Base-by-base conservation (phyloP, 2,329 filamentous ascomycete genomes). In the Microcyclosporella mali region DNA sequence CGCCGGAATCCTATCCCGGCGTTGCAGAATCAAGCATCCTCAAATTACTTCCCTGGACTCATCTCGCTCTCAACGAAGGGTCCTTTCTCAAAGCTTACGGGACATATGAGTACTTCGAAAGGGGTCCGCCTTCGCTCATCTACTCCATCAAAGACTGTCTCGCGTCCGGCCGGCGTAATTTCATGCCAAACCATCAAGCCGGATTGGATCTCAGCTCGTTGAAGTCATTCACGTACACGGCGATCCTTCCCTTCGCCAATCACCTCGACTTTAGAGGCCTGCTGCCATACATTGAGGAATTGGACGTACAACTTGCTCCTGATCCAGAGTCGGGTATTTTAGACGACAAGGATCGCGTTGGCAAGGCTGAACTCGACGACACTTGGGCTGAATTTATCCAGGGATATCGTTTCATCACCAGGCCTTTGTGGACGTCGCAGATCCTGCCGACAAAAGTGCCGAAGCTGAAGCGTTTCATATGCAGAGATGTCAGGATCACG, bases 41-140 rank as follows among this genome's bases (percentile, higher is more conserved):
- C 33, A 71, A 71, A 18, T 66, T 75, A n/a, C 72, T 76, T 1
- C 74, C 75, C 2, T 89, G 85, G 85, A 72, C 70, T 0, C 72
- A 75, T 14, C 56, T 88, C 0, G 67, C 76, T 2, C 75, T 88
- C 50, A 89, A 89, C 59, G 85, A 90, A 65, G 83, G 84, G 7
- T 86, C 83, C 0, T 86, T 79, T 3, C 73, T 84, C n/a, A 73
- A 74, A 44, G 82, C 79, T 4, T 89, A 86, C 64, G 74, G 75
- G 35, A 80, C 77, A 3, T 84, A 86, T 59, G 81, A 87, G 27
- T 25, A 82, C 64, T 85, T 82, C 56, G 69, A 81, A 28, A 78
- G 79, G 33, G 69, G 72, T 1, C 74, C 82, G 6, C 59, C 60
- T 3, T 55, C 52, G 1, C 39, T 61, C n/a, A 50, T 61, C 9